A percentile compares a stretch with the other conserved stretches of the same genome.
Conservation (phyloP, 371 early-diverging fungal genomes). For the Quaeritorhiza haematococci region DNA sequence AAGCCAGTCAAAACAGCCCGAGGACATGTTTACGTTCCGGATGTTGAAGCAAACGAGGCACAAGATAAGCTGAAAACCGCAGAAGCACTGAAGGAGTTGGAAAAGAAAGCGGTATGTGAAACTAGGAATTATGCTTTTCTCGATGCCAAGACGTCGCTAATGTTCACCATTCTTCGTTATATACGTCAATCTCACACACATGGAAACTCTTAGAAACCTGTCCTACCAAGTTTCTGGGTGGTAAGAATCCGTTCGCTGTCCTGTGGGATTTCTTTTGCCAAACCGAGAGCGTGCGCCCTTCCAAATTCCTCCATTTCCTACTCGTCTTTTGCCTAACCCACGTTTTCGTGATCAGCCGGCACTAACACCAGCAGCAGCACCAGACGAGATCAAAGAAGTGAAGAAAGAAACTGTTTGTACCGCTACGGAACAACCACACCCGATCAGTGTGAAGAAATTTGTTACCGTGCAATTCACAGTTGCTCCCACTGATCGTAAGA, state of each 20-base stretch:
- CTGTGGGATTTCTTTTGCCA: too few relatives aligned
- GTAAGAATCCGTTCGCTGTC: conserved; percentile 33
- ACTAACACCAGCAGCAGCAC: conserved; percentile 66
- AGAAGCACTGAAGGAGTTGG: conserved; percentile 46
- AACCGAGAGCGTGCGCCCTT: conserved; percentile 5
- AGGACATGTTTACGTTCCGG: conserved; percentile 20
- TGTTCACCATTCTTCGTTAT: not conserved
- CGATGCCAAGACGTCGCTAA: too few relatives aligned
- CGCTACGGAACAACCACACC: conserved; percentile 63
- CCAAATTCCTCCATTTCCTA: not conserved
- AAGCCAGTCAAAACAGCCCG: conserved; percentile 23
- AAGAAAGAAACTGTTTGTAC: conserved; percentile 64
- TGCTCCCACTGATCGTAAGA: conserved; percentile 17
- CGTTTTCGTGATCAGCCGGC: conserved; percentile 51
- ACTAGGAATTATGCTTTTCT: not conserved
- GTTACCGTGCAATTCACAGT: conserved; percentile 66
- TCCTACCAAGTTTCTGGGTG: conserved; percentile 75
- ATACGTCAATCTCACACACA: conserved; percentile 17
- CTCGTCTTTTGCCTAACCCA: conserved; percentile 2
- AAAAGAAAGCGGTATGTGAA: conserved; percentile 28
- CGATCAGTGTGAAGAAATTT: conserved; percentile 71
- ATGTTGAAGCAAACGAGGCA: conserved; percentile 35
- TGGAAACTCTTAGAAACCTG: conserved; percentile 51
- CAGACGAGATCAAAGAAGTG: conserved; percentile 46
- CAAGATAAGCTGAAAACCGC: conserved; percentile 43